These are phyloP conservation scores for Chlamydomonas sphaeroides DNA, from an alignment of 139 green algal species.

Conservation along the genomic window DNA sequence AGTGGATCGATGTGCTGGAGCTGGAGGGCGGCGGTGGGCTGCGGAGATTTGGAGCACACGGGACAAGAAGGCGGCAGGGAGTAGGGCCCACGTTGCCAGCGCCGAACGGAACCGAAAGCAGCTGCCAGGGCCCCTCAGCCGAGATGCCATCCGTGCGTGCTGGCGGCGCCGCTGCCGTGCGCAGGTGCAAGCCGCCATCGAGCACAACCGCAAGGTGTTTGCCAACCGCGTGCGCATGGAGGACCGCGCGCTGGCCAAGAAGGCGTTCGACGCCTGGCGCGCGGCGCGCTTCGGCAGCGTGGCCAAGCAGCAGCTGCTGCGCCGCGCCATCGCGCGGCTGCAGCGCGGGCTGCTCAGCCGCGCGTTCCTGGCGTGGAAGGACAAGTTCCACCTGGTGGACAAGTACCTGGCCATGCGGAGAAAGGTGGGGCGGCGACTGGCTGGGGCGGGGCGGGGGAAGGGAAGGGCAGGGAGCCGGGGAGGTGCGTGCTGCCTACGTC, in stretches of 20 bases:
- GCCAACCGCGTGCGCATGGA: constrained; percentile 64
- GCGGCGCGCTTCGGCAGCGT: constrained; percentile 45
- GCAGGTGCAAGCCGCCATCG: constrained; percentile 79
- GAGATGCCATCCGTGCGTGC: not conserved
- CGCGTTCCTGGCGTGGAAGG: constrained; percentile 75
- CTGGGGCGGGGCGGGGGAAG: too few species aligned
- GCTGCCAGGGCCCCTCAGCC: too few species aligned
- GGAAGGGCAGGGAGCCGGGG: not conserved
- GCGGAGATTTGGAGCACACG: too few species aligned
- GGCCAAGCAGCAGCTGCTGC: constrained; percentile 66
- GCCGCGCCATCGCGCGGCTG: constrained; percentile 53
- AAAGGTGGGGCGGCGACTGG: too few species aligned
- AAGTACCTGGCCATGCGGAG: constrained; percentile 63
- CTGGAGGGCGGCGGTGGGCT: too few species aligned
- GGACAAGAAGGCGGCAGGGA: too few species aligned
- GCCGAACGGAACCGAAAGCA: too few species aligned
- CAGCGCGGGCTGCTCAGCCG: constrained; percentile 54
- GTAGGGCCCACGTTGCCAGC: too few species aligned
- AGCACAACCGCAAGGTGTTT: constrained; percentile 83
- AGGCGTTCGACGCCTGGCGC: constrained; percentile 65
- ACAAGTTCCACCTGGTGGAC: constrained; percentile 70
- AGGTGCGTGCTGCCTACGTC: too few species aligned
- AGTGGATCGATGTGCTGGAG: too few species aligned
- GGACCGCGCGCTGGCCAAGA: constrained; percentile 50
- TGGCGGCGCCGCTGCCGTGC: too few species aligned